Evolutionary conservation across 1,284 basidiomycete genomes (phyloP).

Genomic region (Ustilago trichophora): DNA sequence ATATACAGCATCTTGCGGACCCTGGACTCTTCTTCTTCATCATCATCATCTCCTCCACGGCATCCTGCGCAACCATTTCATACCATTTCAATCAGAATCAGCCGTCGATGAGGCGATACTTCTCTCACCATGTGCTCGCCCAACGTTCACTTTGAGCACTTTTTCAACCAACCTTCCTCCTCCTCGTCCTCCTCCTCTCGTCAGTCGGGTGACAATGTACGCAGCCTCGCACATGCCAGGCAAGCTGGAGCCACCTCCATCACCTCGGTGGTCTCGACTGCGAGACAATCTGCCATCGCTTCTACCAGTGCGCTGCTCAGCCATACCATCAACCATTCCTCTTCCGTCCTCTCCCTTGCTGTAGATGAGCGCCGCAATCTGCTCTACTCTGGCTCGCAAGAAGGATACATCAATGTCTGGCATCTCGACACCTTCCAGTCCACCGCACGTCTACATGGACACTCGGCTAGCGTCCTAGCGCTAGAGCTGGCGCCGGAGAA

Average conservation of each 20-base stretch:
- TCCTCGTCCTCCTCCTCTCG: no score
- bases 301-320: slow-evolving; percentile 18
- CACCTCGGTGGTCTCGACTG: no score
- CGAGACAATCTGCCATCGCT: not conserved
- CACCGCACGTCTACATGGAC: slow-evolving; percentile 70
- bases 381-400: slow-evolving; percentile 54
- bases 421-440: slow-evolving; percentile 48
- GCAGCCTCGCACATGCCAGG: slow-evolving; percentile 14
- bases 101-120: no score
- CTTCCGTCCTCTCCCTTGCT: slow-evolving; percentile 56
- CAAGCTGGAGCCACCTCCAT: not conserved
- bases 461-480: slow-evolving; percentile 84
- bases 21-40: no score
- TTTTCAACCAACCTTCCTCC: slow-evolving; percentile 15
- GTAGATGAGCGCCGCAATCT: slow-evolving; percentile 48
- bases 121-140: slow-evolving; percentile 49
- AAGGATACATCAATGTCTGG: slow-evolving; percentile 55
- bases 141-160: slow-evolving; percentile 47
- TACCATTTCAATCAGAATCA: no score
- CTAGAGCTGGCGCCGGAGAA: slow-evolving; percentile 77
- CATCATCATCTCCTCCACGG: no score
- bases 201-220: slow-evolving; percentile 2
- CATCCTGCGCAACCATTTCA: not conserved
- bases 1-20: no score
- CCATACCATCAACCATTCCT: slow-evolving; percentile 51